Evolutionary conservation across 331 rosid species (phyloP).

Genomic region (Malus hybrid): DNA sequence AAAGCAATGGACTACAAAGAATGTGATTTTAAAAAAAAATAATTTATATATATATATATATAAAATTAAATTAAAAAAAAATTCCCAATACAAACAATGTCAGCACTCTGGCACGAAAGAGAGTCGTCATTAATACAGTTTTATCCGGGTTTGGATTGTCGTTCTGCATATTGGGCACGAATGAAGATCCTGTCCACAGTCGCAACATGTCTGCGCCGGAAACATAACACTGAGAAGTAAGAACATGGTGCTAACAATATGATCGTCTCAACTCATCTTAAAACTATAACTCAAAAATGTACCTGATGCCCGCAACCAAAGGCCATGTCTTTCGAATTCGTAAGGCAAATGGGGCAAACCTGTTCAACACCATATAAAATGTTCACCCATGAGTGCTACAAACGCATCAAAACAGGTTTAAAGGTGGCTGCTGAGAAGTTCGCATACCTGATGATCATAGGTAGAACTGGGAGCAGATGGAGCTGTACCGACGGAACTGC

Average conservation of each 20-base stretch:
- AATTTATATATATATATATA: too few species aligned
- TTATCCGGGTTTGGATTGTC: slow-evolving; percentile 59
- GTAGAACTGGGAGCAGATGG: slow-evolving; percentile 55
- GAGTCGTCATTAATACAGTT: slow-evolving; percentile 38
- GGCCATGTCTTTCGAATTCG: slow-evolving; percentile 72
- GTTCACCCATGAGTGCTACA: not conserved
- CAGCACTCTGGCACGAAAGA: not conserved
- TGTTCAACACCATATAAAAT: slow-evolving; percentile 25
- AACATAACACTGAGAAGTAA: not conserved
- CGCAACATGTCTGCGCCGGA: slow-evolving; percentile 70
- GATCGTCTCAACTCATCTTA: not conserved
- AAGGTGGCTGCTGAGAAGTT: not conserved
- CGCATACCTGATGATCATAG: slow-evolving; percentile 61
- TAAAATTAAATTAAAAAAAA: not conserved
- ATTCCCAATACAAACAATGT: not conserved
- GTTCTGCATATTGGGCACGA: slow-evolving; percentile 70
- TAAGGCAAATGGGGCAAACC: slow-evolving; percentile 74
- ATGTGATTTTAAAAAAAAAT: not conserved
- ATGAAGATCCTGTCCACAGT: slow-evolving; percentile 54
- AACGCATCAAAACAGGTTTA: not conserved
- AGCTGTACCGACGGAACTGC: slow-evolving; percentile 28
- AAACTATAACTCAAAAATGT: slow-evolving; percentile 6
- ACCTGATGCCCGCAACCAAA: slow-evolving; percentile 92
- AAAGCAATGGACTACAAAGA: slow-evolving; percentile 29
- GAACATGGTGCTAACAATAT: not conserved